phyloP scores from a whole-genome alignment of 192 early-diverging fungal species.

The Entomortierella beljakovae region DNA sequence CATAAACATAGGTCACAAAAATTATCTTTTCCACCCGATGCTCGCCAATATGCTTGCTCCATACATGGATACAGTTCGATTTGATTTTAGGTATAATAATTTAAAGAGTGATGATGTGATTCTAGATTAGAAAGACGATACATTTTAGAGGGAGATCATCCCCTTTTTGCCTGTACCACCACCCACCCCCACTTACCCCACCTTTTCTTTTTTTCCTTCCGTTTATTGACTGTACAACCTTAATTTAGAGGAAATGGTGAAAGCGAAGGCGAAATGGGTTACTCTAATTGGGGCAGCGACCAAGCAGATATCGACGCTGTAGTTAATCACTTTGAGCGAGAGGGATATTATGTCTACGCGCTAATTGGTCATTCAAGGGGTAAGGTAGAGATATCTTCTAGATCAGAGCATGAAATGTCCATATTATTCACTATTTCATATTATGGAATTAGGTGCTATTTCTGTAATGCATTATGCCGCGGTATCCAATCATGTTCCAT shows the following conservation, averaged over 20 bases:
- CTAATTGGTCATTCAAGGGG: conserved; percentile 57
- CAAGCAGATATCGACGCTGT: conserved; percentile 51
- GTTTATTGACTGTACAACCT: background rate
- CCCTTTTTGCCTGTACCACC: conserved; percentile 6
- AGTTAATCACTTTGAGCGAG: conserved; percentile 33
- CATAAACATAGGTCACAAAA: conserved; percentile 41
- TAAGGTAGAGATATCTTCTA: background rate
- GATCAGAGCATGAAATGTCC: background rate
- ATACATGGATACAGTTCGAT: conserved; percentile 57
- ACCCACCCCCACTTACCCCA: background rate
- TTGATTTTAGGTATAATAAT: conserved; percentile 55
- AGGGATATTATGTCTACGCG: conserved; percentile 51
- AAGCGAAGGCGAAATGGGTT: conserved; percentile 50
- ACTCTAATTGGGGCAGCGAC: conserved; percentile 52
- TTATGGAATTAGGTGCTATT: conserved; percentile 24
- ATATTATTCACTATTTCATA: background rate
- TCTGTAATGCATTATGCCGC: conserved; percentile 43
- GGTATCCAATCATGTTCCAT: conserved; percentile 27
- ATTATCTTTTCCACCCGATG: conserved; percentile 48
- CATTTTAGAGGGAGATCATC: background rate
- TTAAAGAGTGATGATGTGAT: background rate
- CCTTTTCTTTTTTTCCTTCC: background rate
- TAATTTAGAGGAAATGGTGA: conserved; percentile 55
- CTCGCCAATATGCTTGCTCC: conserved; percentile 48
- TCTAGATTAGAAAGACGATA: background rate